These are phyloP conservation scores for Cetradonia linearis DNA, from an alignment of 495 filamentous ascomycete species.

Conservation along the genomic window DNA sequence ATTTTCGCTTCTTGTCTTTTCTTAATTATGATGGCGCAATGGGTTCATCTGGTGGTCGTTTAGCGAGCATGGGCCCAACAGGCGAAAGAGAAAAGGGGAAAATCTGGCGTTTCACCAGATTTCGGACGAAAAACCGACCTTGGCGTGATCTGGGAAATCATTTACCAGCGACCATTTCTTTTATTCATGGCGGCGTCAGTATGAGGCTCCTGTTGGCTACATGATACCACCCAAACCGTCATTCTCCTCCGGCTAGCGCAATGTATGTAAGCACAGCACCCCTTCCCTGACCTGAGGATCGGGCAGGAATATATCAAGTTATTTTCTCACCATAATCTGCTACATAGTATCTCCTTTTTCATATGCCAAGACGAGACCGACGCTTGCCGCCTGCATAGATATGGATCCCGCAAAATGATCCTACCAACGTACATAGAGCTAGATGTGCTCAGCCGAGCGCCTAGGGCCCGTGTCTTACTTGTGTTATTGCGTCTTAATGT, in stretches of 20 bases:
- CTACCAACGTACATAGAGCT: slow-evolving; percentile 9
- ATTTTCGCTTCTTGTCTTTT: slow-evolving; percentile 27
- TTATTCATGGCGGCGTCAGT: slow-evolving; percentile 27
- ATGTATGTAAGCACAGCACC: slow-evolving; percentile 75
- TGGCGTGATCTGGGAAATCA: slow-evolving; percentile 24
- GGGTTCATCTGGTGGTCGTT: slow-evolving; percentile 13
- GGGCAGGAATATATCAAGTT: slow-evolving; percentile 42
- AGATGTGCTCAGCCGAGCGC: neutral
- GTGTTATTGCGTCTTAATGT: neutral
- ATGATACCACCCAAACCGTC: slow-evolving; percentile 45
- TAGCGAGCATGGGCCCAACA: slow-evolving; percentile 19
- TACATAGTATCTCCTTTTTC: slow-evolving; percentile 35
- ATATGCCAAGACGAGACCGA: slow-evolving; percentile 27
- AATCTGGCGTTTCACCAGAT: slow-evolving; percentile 11
- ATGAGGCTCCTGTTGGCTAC: slow-evolving; percentile 32
- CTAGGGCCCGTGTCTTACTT: slow-evolving; percentile 1
- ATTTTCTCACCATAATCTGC: slow-evolving; percentile 44
- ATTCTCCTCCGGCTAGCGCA: slow-evolving; percentile 52
- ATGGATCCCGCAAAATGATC: neutral
- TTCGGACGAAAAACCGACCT: slow-evolving; percentile 6
- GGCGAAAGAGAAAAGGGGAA: slow-evolving; percentile 6
- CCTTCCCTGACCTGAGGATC: slow-evolving; percentile 41
- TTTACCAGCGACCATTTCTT: slow-evolving; percentile 22
- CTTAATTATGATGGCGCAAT: slow-evolving; percentile 17
- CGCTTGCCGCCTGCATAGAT: slow-evolving; percentile 7